Conservation (phyloP, 495 filamentous ascomycete species). For the Podospora australis region DNA sequence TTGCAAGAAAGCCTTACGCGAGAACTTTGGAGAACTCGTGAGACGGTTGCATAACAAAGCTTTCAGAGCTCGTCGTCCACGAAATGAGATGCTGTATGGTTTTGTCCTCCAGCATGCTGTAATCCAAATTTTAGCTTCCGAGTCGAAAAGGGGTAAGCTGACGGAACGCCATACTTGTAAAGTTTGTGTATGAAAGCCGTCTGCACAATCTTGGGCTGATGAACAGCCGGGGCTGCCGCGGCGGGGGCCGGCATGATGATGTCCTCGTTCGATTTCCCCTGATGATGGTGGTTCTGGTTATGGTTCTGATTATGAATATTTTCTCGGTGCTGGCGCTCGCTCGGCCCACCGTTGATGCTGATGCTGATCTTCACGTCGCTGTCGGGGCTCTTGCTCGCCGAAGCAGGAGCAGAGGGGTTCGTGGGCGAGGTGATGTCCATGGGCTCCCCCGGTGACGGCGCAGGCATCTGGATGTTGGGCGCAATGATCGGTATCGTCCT, state of each 20-base stretch:
- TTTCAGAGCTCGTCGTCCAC: conserved; percentile 89
- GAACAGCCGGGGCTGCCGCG: conserved; percentile 77
- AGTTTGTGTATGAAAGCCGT: conserved; percentile 99
- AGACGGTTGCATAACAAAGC: conserved; percentile 96
- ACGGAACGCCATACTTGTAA: conserved; percentile 68
- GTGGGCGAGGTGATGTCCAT: conserved; percentile 47
- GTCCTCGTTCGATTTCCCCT: conserved; percentile 16
- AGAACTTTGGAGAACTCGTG: conserved; percentile 98
- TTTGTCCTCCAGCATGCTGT: conserved; percentile 91
- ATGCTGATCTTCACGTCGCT: conserved; percentile 35
- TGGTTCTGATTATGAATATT: conserved; percentile 20
- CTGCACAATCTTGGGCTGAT: conserved; percentile 96
- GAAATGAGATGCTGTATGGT: conserved; percentile 92
- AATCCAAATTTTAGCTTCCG: conserved; percentile 34
- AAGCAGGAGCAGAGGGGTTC: conserved; percentile 36
- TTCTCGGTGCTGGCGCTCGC: not conserved
- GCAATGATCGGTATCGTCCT: conserved; percentile 45
- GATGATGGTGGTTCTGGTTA: not conserved
- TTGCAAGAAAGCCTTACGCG: conserved; percentile 55
- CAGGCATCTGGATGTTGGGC: conserved; percentile 45
- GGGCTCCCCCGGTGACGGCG: conserved; percentile 43
- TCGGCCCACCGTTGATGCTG: conserved; percentile 10
- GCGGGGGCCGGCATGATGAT: conserved; percentile 39
- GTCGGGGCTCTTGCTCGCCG: conserved; percentile 41
- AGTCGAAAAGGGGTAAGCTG: not conserved